Conservation (phyloP, 73 alveolate species). For the Urostyla sp. region DNA sequence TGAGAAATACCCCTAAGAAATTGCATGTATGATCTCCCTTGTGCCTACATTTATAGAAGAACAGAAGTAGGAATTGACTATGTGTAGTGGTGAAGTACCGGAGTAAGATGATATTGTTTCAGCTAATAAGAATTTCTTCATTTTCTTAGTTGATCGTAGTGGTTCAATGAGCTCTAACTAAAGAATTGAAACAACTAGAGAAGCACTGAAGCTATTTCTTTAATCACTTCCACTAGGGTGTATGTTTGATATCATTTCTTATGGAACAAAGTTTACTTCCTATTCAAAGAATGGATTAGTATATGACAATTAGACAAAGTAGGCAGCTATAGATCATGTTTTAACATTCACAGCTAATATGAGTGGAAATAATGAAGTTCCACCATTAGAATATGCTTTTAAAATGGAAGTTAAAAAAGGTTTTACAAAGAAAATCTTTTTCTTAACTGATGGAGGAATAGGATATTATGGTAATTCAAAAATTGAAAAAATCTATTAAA, state of each 20-base stretch:
- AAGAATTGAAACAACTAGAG: not conserved
- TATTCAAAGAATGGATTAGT: no score
- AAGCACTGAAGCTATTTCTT: not conserved
- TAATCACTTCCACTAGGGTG: not conserved
- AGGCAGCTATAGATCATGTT: no score
- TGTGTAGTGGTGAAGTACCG: not conserved
- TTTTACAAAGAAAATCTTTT: slow-evolving; percentile 64
- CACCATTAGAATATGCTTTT: slow-evolving; percentile 24
- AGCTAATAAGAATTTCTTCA: not conserved
- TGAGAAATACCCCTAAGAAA: not conserved
- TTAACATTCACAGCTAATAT: slow-evolving; percentile 86
- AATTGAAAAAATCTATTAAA: no score
- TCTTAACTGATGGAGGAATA: slow-evolving; percentile 89
- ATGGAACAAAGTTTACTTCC: not conserved
- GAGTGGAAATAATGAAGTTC: slow-evolving; percentile 91
- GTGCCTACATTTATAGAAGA: not conserved
- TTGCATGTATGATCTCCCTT: not conserved
- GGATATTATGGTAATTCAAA: slow-evolving; percentile 61
- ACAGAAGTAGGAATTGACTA: not conserved
- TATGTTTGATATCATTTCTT: not conserved
- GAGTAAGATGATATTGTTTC: not conserved
- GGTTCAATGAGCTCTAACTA: no score
- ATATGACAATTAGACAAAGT: no score
- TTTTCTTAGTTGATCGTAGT: not conserved
- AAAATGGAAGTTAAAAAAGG: not conserved